Evolutionary conservation across 108 stramenopile genomes (phyloP), one percentile per base, ranked within the genome.

Genomic region (Cyclotella sp.): DNA sequence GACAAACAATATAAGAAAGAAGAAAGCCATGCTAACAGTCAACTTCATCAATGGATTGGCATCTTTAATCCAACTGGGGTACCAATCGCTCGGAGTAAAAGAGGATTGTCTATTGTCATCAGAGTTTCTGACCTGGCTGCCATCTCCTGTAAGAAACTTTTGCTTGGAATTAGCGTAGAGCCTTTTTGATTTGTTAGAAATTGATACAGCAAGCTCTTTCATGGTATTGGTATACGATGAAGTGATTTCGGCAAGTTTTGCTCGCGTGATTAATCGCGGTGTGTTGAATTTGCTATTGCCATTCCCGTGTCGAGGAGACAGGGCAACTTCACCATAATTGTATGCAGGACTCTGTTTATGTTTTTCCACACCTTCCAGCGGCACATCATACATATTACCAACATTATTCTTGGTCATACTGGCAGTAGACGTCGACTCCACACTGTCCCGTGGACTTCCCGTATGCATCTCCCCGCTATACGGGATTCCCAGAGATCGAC

Each of bases 401-500:
- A 44, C 27, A 14, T 39, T 67, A 16, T 39, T 24, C 21, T 19
- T 46, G n/a, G 29, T 52, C 0, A 49, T 44, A 62, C 67, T 47
- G 21, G 59, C 24, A 15, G 47, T 49, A 42, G 58, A 66, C 21
- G 63, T 44, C 7, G 59, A 61, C 18, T 47, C 47, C 19, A 49
- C 27, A 41, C 28, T 22, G 0, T 18, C 41, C 30, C 64, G 14
- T 60, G 16, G 34, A 30, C 52, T 51, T 0, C 55, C n/a, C 24
- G 29, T 41, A 14, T 22, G 30, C 40, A 52, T 61, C 47, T 52
- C 41, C 16, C 59, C 72, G 9, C 40, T 55, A 58, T 44, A 80
- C 8, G 79, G 79, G 49, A 80, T 62, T 22, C 79, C 72, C 44
- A 73, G 54, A 42, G 55, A 47, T 18, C 68, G 39, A 68, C 79